Evolutionary conservation across 257 asterid species (phyloP).

Genomic region (Euphrasia confusa): DNA sequence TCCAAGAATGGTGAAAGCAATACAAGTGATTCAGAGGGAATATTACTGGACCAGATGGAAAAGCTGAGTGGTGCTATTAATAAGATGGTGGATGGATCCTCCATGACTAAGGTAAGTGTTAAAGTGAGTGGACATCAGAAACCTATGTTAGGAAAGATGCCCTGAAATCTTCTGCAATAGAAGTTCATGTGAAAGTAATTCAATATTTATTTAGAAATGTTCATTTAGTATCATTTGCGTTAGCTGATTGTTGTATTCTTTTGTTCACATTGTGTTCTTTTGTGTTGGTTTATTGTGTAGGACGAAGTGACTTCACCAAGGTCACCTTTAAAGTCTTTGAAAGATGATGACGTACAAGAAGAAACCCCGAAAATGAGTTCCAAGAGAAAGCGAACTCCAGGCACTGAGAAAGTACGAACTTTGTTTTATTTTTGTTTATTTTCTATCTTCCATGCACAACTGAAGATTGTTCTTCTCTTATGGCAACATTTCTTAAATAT

Average conservation of each 20-base stretch:
- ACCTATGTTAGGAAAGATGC: conserved; percentile 39
- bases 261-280: conserved; percentile 7
- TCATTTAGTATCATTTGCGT: conserved; percentile 20
- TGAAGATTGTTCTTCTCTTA: conserved; percentile 13
- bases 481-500: conserved; percentile 13
- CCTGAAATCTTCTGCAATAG: conserved; percentile 37
- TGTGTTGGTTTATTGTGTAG: conserved; percentile 28
- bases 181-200: conserved; percentile 48
- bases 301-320: conserved; percentile 40
- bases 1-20: conserved; percentile 33
- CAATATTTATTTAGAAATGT: conserved; percentile 10
- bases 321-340: conserved; percentile 46
- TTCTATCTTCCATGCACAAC: conserved; percentile 13
- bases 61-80: conserved; percentile 29
- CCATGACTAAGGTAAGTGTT: conserved; percentile 37
- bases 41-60: conserved; percentile 32
- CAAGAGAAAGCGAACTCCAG: conserved; percentile 66
- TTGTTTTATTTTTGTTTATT: background rate
- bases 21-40: conserved; percentile 48
- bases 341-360: conserved; percentile 43
- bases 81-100: conserved; percentile 29
- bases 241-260: conserved; percentile 11
- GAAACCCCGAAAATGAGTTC: conserved; percentile 42
- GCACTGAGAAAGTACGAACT: conserved; percentile 48
- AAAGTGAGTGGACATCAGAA: conserved; percentile 52